A percentile compares a stretch with the other conserved stretches of the same genome.
Conservation (phyloP, 1,139 yeast genomes). For the Hyphopichia fennica region DNA sequence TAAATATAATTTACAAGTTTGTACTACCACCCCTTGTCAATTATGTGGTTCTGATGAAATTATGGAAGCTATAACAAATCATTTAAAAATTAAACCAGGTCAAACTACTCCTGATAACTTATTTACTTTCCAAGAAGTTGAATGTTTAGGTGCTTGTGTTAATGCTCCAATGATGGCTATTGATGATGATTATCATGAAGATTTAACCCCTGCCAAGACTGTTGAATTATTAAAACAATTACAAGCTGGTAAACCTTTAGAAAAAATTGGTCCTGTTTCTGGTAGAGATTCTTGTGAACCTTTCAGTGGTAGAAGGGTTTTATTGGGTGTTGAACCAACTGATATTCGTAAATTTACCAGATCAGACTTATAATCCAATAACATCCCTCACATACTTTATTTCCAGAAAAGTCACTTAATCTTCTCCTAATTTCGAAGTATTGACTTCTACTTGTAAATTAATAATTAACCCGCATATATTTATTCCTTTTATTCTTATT, state of each 20-base stretch:
- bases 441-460: not conserved
- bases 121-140: slow-evolving; percentile 85
- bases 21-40: slow-evolving; percentile 92
- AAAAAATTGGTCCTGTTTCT: slow-evolving; percentile 66
- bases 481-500: not conserved
- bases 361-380: slow-evolving; percentile 25
- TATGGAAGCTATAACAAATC: slow-evolving; percentile 65
- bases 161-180: slow-evolving; percentile 88
- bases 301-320: slow-evolving; percentile 64
- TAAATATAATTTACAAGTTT: slow-evolving; percentile 78
- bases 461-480: not conserved
- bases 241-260: slow-evolving; percentile 60
- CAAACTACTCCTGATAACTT: slow-evolving; percentile 75
- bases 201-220: slow-evolving; percentile 70
- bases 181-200: slow-evolving; percentile 83
- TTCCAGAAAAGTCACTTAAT: no score
- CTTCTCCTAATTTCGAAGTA: no score
- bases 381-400: not conserved
- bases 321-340: slow-evolving; percentile 60
- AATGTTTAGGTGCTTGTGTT: slow-evolving; percentile 90
- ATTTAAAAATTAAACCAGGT: slow-evolving; percentile 71
- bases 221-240: slow-evolving; percentile 62
- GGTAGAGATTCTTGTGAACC: slow-evolving; percentile 81
- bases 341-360: slow-evolving; percentile 58
- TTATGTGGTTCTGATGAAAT: slow-evolving; percentile 79